A percentile compares a stretch with the other conserved stretches of the same genome.
Conservation (phyloP, 2,329 filamentous ascomycete species). For the Parastagonospora avenae region DNA sequence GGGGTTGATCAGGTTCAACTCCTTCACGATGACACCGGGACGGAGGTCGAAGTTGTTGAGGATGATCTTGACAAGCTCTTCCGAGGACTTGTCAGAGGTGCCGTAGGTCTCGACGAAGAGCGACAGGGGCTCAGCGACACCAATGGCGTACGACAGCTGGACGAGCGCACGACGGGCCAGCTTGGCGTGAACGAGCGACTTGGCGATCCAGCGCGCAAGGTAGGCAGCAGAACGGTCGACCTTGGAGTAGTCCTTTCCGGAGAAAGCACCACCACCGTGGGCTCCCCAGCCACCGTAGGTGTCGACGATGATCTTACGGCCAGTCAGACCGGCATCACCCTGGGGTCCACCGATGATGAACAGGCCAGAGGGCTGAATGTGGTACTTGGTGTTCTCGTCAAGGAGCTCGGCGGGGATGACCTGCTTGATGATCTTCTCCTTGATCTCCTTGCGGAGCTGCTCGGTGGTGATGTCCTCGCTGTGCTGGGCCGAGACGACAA, state of each 20-base stretch:
- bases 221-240: constrained; percentile 98
- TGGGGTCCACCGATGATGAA: constrained; percentile 99
- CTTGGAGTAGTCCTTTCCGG: constrained; percentile 99
- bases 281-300: constrained; percentile 99
- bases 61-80: constrained; percentile 95
- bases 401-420: constrained; percentile 92
- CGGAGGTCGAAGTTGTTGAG: constrained; percentile 95
- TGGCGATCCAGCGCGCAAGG: constrained; percentile 97
- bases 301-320: constrained; percentile 99
- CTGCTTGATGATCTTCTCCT: constrained; percentile 95
- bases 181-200: constrained; percentile 89
- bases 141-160: constrained; percentile 99
- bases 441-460: constrained; percentile 90
- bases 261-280: constrained; percentile 99
- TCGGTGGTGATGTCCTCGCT: constrained; percentile 85
- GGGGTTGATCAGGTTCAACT: constrained; percentile 91
- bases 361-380: constrained; percentile 97
- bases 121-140: constrained; percentile 96
- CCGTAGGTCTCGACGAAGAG: constrained; percentile 98
- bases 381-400: constrained; percentile 92
- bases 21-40: constrained; percentile 97
- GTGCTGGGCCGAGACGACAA: constrained; percentile 97
- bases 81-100: constrained; percentile 85
- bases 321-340: constrained; percentile 97
- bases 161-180: constrained; percentile 92